Conservation (phyloP, 176 grass and related monocot species). For the Ananas comosus region DNA sequence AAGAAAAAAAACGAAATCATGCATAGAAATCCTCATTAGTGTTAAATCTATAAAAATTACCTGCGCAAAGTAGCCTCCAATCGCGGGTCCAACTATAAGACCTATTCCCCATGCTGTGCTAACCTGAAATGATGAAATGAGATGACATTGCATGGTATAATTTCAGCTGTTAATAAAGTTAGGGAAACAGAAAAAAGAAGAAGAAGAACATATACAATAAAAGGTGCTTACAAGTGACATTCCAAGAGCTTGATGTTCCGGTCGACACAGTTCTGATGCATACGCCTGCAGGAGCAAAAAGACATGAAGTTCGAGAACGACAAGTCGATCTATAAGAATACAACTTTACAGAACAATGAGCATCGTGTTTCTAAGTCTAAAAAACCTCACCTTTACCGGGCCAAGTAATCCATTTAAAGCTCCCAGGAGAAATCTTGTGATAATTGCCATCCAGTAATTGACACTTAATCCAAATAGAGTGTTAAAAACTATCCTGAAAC, state of each 20-base stretch:
- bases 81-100: slow-evolving; percentile 61
- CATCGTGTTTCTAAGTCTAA: background rate
- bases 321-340: background rate
- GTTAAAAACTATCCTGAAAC: slow-evolving; percentile 78
- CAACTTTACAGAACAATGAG: background rate
- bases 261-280: slow-evolving; percentile 71
- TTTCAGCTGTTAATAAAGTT: slow-evolving; percentile 1
- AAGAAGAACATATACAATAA: background rate
- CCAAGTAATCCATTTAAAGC: slow-evolving; percentile 79
- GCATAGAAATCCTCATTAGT: background rate
- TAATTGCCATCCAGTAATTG: slow-evolving; percentile 87
- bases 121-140: slow-evolving; percentile 31
- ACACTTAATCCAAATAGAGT: slow-evolving; percentile 80
- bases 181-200: background rate
- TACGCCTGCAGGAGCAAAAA: slow-evolving; percentile 50
- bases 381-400: slow-evolving; percentile 62
- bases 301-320: background rate
- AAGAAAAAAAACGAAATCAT: background rate
- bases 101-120: slow-evolving; percentile 53
- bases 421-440: slow-evolving; percentile 76
- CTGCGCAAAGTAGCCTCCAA: slow-evolving; percentile 78
- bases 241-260: slow-evolving; percentile 72
- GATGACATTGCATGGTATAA: slow-evolving; percentile 10
- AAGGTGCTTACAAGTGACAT: slow-evolving; percentile 61
- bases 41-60: slow-evolving; percentile 19